Evolutionary conservation across 805 yeast genomes (phyloP).

Genomic region (Cyberlindnera subsufficiens): DNA sequence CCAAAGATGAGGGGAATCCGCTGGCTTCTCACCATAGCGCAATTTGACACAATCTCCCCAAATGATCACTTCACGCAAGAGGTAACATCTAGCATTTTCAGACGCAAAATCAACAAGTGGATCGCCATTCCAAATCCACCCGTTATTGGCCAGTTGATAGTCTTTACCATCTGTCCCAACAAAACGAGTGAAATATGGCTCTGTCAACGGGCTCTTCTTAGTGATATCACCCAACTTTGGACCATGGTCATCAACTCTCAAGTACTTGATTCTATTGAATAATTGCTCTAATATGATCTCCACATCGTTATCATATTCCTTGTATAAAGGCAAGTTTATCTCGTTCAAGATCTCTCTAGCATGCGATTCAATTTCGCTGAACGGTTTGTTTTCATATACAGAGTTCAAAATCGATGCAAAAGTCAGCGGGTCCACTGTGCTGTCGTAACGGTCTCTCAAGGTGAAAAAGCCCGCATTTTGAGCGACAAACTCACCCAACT

Average conservation of each 20-base stretch:
- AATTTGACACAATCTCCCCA: constrained; percentile 98
- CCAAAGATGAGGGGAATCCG: constrained; percentile 91
- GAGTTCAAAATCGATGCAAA: constrained; percentile 48
- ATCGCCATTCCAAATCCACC: constrained; percentile 98
- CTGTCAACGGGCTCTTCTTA: constrained; percentile 58
- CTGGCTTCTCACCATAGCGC: constrained; percentile 71
- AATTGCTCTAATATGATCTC: constrained; percentile 61
- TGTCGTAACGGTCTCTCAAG: constrained; percentile 44
- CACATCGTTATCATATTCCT: constrained; percentile 69
- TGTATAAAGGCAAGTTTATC: constrained; percentile 68
- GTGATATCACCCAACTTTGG: constrained; percentile 71
- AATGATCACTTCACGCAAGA: constrained; percentile 87
- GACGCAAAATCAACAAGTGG: constrained; percentile 94
- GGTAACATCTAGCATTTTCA: constrained; percentile 65
- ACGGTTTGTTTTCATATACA: constrained; percentile 22
- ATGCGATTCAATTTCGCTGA: constrained; percentile 27
- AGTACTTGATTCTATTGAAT: constrained; percentile 67
- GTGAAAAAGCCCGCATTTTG: constrained; percentile 32
- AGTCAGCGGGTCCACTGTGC: constrained; percentile 43
- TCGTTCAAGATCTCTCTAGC: constrained; percentile 63
- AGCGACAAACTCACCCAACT: constrained; percentile 44
- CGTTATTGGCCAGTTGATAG: constrained; percentile 85
- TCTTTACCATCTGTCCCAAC: constrained; percentile 42
- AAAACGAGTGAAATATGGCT: constrained; percentile 83
- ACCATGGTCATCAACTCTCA: constrained; percentile 75